These are phyloP conservation scores for Suhomyces faveliae DNA, from an alignment of 805 yeast genomes.

Conservation along the genomic window DNA sequence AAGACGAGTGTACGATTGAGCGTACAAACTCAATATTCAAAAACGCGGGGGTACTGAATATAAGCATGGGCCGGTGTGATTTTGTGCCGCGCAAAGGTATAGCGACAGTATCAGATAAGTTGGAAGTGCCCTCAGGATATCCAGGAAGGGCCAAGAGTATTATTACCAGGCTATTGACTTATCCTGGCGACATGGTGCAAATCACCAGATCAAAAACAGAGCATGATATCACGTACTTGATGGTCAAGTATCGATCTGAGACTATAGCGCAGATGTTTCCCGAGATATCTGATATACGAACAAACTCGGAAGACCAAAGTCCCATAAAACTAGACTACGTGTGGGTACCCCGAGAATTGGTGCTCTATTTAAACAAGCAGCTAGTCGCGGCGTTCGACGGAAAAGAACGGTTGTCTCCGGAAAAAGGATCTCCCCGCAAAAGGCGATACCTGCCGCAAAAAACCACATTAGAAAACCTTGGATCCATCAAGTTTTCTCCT, in stretches of 20 bases:
- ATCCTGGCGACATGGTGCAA: not conserved
- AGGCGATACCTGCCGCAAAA: constrained; percentile 16
- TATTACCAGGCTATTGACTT: constrained; percentile 12
- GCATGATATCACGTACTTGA: constrained; percentile 16
- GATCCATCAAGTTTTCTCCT: constrained; percentile 10
- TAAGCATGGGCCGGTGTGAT: not conserved
- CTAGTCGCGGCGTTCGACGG: constrained; percentile 14
- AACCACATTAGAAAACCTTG: constrained; percentile 26
- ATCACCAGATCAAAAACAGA: constrained; percentile 14
- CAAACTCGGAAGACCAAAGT: constrained; percentile 4
- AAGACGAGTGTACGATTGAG: not conserved
- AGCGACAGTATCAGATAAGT: not conserved
- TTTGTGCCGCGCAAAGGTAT: not conserved
- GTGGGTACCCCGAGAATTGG: constrained; percentile 22
- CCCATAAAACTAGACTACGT: constrained; percentile 9
- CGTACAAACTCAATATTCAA: not conserved
- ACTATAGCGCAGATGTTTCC: constrained; percentile 12
- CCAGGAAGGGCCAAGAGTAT: constrained; percentile 10
- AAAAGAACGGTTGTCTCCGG: constrained; percentile 2
- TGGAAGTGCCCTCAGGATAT: not conserved
- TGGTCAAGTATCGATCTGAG: constrained; percentile 18
- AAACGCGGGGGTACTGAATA: not conserved
- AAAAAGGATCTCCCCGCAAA: constrained; percentile 14
- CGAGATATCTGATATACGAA: constrained; percentile 8
- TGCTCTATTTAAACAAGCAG: constrained; percentile 14